Percentiles rank a stretch among this genome's conserved stretches.
phyloP scores from a whole-genome alignment of 805 yeast genomes.

The Kluyveromyces nonfermentans region DNA sequence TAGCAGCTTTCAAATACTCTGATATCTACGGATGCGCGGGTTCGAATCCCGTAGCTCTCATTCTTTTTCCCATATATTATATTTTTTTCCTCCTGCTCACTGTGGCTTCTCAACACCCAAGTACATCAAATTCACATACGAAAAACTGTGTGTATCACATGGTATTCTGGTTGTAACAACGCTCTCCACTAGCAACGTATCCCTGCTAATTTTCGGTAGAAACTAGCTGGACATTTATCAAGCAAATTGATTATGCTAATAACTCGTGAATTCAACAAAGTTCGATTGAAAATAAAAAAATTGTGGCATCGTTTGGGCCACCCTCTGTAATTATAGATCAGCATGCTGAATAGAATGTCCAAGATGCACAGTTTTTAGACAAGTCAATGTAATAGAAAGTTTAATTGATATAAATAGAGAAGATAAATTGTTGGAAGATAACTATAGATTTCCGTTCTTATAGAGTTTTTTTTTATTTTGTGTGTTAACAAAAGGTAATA shows the following conservation, averaged over 20 bases:
- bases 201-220: neutral
- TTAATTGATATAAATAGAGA: neutral
- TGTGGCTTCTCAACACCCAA: slow-evolving; percentile 5
- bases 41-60: slow-evolving; percentile 29
- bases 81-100: slow-evolving; percentile 1
- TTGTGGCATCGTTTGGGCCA: neutral
- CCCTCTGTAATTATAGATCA: too few relatives aligned
- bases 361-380: too few relatives aligned
- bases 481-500: too few relatives aligned
- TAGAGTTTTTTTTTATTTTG: too few relatives aligned
- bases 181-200: neutral
- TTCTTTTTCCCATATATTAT: slow-evolving; percentile 12
- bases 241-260: neutral
- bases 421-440: neutral
- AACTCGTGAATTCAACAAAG: neutral
- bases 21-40: slow-evolving; percentile 28
- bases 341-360: too few relatives aligned
- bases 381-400: neutral
- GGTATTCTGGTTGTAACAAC: too few relatives aligned
- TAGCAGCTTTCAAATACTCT: slow-evolving; percentile 12
- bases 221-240: neutral
- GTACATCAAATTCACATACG: too few relatives aligned
- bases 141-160: too few relatives aligned
- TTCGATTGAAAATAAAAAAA: neutral
- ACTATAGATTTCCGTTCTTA: too few relatives aligned